Evolutionary conservation across 179 eudicot species (phyloP), one percentile per base, ranked within the genome.

Genomic region (Monotropa hypopitys): DNA sequence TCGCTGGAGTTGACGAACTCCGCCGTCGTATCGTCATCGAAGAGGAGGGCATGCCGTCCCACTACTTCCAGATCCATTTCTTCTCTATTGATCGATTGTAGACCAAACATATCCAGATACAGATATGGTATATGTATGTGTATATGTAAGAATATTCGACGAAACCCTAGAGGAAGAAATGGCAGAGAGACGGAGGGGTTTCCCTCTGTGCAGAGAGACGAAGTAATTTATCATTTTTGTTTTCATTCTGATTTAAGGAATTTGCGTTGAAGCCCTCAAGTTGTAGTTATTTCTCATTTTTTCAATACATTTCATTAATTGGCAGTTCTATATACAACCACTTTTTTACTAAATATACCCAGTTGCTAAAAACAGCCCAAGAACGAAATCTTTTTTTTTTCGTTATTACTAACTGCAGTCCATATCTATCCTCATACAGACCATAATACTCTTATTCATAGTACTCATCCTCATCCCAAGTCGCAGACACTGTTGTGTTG

Each of bases 21-120:
- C 43, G 96, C 86, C 77, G 63, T 77, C 8, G 89, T 86, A 63
- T 92, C 98, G 81, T 94, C 98, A 86, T 94, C 97, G 89, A 94
- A 94, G 71, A 92, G 79, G 62, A 94, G 80, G 16, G 96, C 96
- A 75, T 94, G 98, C 42, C 92, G 87, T 7, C 98, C 98, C 16
- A 85, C 80, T 66, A 92, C 87, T 74, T 88, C 97, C 18, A 93
- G 81, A 46, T 89, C 91, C 81, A 86, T 84, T 10, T 3, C 20
- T 51, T 3, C 3, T 18, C 2, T 18, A 8, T 4, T 33, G 62
- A 51, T 72, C 63, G 40, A 35, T 32, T 53, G 16, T 1, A 4
- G 50, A 45, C 6, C 33, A 5, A 49, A 30, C 23, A 23, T 70
- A 21, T 1, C 21, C 11, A 8, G 2, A 69, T 21, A 26, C 9